Conservation (phyloP, 2,329 filamentous ascomycete genomes). For the Phaeosphaeriaceae sp. region DNA sequence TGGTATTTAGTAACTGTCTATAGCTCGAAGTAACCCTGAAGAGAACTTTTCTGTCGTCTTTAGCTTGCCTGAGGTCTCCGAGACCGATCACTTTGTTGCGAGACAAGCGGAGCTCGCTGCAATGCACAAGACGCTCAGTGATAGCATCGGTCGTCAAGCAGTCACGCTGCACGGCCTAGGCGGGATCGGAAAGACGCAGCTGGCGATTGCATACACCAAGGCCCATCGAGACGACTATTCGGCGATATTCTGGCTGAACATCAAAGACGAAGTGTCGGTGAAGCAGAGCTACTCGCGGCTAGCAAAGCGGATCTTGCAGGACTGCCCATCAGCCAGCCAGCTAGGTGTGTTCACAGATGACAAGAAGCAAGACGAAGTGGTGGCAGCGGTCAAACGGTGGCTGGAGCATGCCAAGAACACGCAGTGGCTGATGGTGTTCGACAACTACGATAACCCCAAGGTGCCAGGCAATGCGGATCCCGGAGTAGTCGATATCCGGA, state of each 20-base stretch:
- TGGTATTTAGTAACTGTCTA: too few species aligned
- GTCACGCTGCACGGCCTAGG: slow-evolving; percentile 21
- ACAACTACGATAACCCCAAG: slow-evolving; percentile 53
- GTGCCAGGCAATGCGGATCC: background rate
- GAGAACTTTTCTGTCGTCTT: background rate
- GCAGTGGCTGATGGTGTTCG: slow-evolving; percentile 51
- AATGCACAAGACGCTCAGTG: background rate
- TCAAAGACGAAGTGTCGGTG: slow-evolving; percentile 43
- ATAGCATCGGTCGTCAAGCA: too few species aligned
- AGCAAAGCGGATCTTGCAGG: slow-evolving; percentile 26
- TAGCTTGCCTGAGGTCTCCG: background rate
- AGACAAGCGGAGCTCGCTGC: background rate
- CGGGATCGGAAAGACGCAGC: slow-evolving; percentile 23
- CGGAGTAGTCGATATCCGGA: background rate
- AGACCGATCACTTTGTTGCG: background rate
- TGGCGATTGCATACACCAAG: slow-evolving; percentile 45
- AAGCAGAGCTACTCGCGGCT: slow-evolving; percentile 34
- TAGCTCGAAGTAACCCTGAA: background rate
- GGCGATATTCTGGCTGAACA: slow-evolving; percentile 55
- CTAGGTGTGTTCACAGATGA: slow-evolving; percentile 31
- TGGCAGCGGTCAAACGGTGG: slow-evolving; percentile 47
- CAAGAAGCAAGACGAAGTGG: slow-evolving; percentile 20
- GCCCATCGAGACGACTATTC: slow-evolving; percentile 45
- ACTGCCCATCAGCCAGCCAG: slow-evolving; percentile 25
- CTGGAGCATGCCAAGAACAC: slow-evolving; percentile 45